phyloP scores from a whole-genome alignment of 2,329 filamentous ascomycete species.

The Fusarium phyllophilum region DNA sequence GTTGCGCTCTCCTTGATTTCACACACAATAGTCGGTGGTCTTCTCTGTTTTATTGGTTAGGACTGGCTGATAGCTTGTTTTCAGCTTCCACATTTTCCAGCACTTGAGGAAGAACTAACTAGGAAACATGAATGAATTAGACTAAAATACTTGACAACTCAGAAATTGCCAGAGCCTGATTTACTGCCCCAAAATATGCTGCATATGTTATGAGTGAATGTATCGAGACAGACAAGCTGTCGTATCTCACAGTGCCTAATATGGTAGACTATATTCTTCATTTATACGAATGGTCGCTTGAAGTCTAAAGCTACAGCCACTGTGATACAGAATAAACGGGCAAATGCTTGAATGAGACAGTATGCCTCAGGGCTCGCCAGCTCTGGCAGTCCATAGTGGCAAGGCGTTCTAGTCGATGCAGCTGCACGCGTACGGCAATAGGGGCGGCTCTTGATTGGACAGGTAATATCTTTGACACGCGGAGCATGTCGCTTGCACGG shows the following conservation, averaged over 20 bases:
- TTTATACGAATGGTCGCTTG: not conserved
- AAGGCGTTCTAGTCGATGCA: slow-evolving; percentile 29
- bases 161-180: not conserved
- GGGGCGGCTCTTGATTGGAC: slow-evolving; percentile 12
- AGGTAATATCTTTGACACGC: slow-evolving; percentile 27
- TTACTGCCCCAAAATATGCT: not conserved
- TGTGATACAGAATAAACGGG: slow-evolving; percentile 11
- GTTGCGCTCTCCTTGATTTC: not conserved
- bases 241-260: not conserved
- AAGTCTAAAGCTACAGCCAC: not conserved
- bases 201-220: not conserved
- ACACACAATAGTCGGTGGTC: not conserved
- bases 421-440: slow-evolving; percentile 4
- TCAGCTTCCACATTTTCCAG: not conserved
- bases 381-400: not conserved
- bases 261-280: not conserved
- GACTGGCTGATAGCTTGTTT: not conserved
- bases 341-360: not conserved
- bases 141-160: not conserved
- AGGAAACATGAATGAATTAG: not conserved
- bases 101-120: not conserved
- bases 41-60: not conserved
- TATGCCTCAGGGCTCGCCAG: not conserved
- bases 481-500: slow-evolving; percentile 26
- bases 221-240: not conserved